Conservation (phyloP, 306 rosid genomes). For the Phaseolus lunatus region DNA sequence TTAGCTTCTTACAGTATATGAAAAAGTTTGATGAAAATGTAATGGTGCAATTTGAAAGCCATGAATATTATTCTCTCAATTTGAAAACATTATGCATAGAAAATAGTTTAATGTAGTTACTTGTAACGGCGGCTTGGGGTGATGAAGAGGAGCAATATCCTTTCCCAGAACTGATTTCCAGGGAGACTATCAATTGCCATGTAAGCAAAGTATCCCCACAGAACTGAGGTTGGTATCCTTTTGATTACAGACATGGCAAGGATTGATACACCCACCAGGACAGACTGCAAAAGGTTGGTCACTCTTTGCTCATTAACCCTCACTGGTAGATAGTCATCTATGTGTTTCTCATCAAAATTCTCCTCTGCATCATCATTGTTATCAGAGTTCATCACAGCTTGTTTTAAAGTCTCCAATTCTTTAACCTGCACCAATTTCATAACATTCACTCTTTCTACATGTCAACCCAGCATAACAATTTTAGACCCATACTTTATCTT, state of each 20-base stretch:
- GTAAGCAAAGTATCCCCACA: slow-evolving; percentile 94
- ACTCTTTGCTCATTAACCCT: slow-evolving; percentile 92
- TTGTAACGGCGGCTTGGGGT: slow-evolving; percentile 76
- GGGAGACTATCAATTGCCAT: slow-evolving; percentile 98
- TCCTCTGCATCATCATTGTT: slow-evolving; percentile 46
- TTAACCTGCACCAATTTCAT: slow-evolving; percentile 49
- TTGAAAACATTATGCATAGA: background rate
- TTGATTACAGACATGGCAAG: slow-evolving; percentile 68
- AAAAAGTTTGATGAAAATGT: background rate
- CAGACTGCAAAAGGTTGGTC: slow-evolving; percentile 80
- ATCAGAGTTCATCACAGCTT: slow-evolving; percentile 69
- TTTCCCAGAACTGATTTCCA: slow-evolving; percentile 95
- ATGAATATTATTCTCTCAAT: background rate
- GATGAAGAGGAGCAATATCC: slow-evolving; percentile 80
- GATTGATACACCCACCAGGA: slow-evolving; percentile 69
- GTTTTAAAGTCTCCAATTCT: slow-evolving; percentile 62
- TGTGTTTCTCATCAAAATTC: slow-evolving; percentile 72
- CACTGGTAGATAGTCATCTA: slow-evolving; percentile 77
- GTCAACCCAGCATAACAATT: too few relatives aligned
- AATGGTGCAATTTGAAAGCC: background rate
- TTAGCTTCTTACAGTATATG: slow-evolving; percentile 4
- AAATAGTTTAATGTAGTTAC: slow-evolving; percentile 50
- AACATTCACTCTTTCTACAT: slow-evolving; percentile 20
- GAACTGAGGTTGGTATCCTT: slow-evolving; percentile 88
- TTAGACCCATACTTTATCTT: too few relatives aligned